phyloP scores from a whole-genome alignment of 768 basidiomycete genomes.

The Tulasnella sp. region DNA sequence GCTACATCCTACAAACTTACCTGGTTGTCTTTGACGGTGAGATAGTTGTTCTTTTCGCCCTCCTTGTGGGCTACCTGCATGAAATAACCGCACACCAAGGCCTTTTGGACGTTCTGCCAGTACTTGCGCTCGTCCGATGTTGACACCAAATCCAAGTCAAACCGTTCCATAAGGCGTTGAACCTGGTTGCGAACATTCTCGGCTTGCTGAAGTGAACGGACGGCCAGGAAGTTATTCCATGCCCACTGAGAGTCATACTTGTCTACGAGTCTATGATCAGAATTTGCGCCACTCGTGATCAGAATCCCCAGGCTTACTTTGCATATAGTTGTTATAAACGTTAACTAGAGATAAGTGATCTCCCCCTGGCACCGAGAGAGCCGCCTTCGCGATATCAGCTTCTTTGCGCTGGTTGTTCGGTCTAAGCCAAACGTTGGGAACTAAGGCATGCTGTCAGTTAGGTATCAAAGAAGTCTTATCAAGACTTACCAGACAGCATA shows the following conservation, averaged over 20 bases:
- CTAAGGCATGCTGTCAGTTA: constrained; percentile 45
- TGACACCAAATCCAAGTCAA: constrained; percentile 75
- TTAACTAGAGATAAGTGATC: constrained; percentile 95
- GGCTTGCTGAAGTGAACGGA: constrained; percentile 81
- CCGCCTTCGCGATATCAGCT: constrained; percentile 88
- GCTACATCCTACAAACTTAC: constrained; percentile 46
- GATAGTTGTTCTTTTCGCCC: constrained; percentile 83
- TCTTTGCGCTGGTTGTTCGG: constrained; percentile 86
- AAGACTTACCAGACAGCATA: constrained; percentile 85
- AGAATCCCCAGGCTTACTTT: constrained; percentile 56
- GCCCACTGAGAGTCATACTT: constrained; percentile 83
- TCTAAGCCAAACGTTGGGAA: constrained; percentile 93
- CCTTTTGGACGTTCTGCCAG: constrained; percentile 74
- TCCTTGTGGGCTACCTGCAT: constrained; percentile 98
- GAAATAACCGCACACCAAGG: constrained; percentile 91
- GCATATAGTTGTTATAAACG: constrained; percentile 89
- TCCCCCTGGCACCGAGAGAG: constrained; percentile 90
- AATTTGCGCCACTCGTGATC: background rate
- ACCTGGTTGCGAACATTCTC: constrained; percentile 93
- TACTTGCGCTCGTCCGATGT: constrained; percentile 70
- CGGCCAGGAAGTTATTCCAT: constrained; percentile 86
- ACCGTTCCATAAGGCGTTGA: constrained; percentile 88
- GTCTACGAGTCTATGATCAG: constrained; percentile 51
- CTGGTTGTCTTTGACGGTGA: constrained; percentile 96
- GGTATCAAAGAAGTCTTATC: background rate